phyloP scores from a whole-genome alignment of 306 rosid species.

The Lathyrus oleraceus region DNA sequence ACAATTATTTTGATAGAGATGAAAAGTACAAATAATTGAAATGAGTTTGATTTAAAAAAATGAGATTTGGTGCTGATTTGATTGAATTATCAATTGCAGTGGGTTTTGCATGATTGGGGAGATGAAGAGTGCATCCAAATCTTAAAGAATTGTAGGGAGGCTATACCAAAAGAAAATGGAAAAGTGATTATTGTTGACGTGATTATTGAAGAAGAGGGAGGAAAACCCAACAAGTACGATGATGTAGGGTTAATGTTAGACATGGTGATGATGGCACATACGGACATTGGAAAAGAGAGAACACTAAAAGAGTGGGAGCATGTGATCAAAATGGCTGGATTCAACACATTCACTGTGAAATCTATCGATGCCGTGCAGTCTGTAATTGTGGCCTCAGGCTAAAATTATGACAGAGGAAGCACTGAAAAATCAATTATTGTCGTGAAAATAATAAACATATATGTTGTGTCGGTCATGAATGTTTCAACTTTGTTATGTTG shows the following conservation, averaged over 20 bases:
- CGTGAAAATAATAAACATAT: background rate
- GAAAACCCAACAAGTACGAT: constrained; percentile 10
- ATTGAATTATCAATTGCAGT: constrained; percentile 17
- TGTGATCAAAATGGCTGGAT: constrained; percentile 59
- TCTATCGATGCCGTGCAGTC: constrained; percentile 45
- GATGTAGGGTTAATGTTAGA: constrained; percentile 59
- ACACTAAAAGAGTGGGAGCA: constrained; percentile 56
- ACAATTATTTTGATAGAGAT: too few relatives aligned
- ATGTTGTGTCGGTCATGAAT: background rate
- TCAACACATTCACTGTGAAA: constrained; percentile 38
- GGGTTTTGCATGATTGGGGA: constrained; percentile 65
- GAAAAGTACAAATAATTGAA: too few relatives aligned
- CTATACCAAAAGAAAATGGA: constrained; percentile 50
- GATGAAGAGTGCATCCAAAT: constrained; percentile 63
- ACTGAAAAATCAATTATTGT: background rate
- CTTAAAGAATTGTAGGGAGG: constrained; percentile 56
- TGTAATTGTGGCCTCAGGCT: constrained; percentile 45
- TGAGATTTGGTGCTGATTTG: background rate
- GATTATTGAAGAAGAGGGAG: constrained; percentile 36
- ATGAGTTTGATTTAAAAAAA: background rate
- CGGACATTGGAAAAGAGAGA: constrained; percentile 58
- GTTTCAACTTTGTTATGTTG: background rate
- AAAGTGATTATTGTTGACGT: constrained; percentile 60
- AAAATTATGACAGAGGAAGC: background rate
- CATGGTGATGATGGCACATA: constrained; percentile 65